phyloP scores from a whole-genome alignment of 768 basidiomycete species.

The Collybia sp. region DNA sequence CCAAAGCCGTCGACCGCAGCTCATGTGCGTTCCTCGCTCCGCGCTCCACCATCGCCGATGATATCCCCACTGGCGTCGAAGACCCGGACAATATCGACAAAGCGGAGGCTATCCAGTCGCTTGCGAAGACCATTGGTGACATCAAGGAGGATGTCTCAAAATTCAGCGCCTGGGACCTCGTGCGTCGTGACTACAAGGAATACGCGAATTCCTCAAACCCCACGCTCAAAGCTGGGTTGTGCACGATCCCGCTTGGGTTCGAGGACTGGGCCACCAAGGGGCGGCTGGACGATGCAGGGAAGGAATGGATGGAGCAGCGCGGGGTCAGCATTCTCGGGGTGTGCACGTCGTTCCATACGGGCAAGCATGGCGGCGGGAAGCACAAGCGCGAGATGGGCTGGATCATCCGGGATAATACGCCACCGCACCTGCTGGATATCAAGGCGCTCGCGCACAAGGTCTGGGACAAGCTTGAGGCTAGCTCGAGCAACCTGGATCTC shows the following conservation, averaged over 20 bases:
- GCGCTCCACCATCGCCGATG: conserved; percentile 38
- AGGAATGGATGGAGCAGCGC: conserved; percentile 63
- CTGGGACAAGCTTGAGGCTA: conserved; percentile 54
- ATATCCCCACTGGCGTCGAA: conserved; percentile 15
- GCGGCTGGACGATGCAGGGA: conserved; percentile 30
- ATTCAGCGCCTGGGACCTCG: conserved; percentile 68
- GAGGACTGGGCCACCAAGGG: conserved; percentile 48
- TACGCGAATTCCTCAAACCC: conserved; percentile 43
- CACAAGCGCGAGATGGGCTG: conserved; percentile 65
- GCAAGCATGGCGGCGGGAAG: conserved; percentile 39
- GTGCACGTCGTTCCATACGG: conserved; percentile 64
- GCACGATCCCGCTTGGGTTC: conserved; percentile 75
- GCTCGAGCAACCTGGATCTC: conserved; percentile 35
- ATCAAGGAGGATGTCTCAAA: conserved; percentile 69
- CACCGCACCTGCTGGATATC: conserved; percentile 18
- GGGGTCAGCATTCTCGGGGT: conserved; percentile 69
- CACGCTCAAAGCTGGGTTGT: conserved; percentile 64
- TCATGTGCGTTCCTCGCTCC: conserved; percentile 65
- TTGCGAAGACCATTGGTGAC: conserved; percentile 40
- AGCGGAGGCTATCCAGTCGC: conserved; percentile 37
- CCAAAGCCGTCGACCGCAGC: conserved; percentile 53
- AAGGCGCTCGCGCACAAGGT: conserved; percentile 42
- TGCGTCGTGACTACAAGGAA: conserved; percentile 95
- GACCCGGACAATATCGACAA: conserved; percentile 16
- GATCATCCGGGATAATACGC: conserved; percentile 44